Evolutionary conservation across 805 yeast genomes (phyloP), one percentile per base, ranked within the genome.

Genomic region (Wickerhamiella azyma): DNA sequence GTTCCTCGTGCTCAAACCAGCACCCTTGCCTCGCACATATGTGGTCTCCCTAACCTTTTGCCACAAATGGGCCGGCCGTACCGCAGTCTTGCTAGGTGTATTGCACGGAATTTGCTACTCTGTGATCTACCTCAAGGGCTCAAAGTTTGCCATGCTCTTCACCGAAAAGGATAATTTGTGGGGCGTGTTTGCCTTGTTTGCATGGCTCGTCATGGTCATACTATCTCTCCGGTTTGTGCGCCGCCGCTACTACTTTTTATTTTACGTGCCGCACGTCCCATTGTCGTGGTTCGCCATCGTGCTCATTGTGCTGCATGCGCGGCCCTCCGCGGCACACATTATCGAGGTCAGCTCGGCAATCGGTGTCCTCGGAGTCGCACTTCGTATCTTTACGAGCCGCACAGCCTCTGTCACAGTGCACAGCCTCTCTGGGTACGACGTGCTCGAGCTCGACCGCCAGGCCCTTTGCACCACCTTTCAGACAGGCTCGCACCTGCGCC

Each of bases 61-160:
- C 17, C 97, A 89, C 64, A 88, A 88, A 59, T 89, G 96, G 96
- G 66, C 88, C 1, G 81, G 94, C 2, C 68, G 97, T 47, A 63
- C 81, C 2, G 74, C 85, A n/a, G 79, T 85, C 0, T 26, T 81
- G 7, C 79, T 83, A 57, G 74, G 85, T 1, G 48, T 72, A 0
- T 40, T 75, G 9, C 97, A 89, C 57, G 76, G 86, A 0, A 43
- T 69, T 0, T 51, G 83, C 2, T 89, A 85, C 58, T 26, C 48
- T 8, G 18, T 32, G 9, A 37, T 51, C 3, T 53, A 53, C 43
- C 16, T 38, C 21, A 29, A 17, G 10, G 11, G 19, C 26, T 43
- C 33, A 5, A 13, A 32, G 26, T 29, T 45, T 8, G 9, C 26
- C 11, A 38, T 16, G 14, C 37, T 48, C 32, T 30, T 48, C 19